Evolutionary conservation across 306 rosid species (phyloP).

Genomic region (Quillaja saponaria): DNA sequence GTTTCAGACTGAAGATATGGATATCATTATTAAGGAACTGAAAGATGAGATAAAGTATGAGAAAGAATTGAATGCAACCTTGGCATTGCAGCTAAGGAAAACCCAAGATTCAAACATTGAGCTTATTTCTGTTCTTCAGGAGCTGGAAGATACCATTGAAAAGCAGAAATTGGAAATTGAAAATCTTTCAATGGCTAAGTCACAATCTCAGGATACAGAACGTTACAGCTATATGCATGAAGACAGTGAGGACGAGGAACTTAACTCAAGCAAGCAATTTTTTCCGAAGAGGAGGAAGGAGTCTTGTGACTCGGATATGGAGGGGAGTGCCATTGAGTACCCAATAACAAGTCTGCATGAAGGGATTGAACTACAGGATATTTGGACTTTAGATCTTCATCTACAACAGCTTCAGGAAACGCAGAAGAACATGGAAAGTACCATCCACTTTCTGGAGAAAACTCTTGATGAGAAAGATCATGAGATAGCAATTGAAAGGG

Average conservation of each 20-base stretch:
- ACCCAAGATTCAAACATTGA: constrained; percentile 88
- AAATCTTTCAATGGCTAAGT: constrained; percentile 47
- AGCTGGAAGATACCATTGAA: constrained; percentile 76
- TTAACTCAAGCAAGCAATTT: constrained; percentile 30
- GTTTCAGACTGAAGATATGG: constrained; percentile 43
- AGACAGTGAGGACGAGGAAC: constrained; percentile 41
- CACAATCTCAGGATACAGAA: constrained; percentile 31
- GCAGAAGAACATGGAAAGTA: constrained; percentile 37
- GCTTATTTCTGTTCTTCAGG: constrained; percentile 86
- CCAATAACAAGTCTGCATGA: constrained; percentile 42
- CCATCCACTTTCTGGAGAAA: constrained; percentile 35
- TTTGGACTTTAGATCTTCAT: constrained; percentile 34
- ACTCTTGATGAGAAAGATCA: constrained; percentile 40
- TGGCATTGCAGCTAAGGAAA: constrained; percentile 72
- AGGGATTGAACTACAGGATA: constrained; percentile 43
- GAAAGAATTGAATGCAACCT: constrained; percentile 66
- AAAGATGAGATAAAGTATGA: constrained; percentile 74
- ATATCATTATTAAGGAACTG: constrained; percentile 48
- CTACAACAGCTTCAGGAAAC: constrained; percentile 38
- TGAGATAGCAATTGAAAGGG: constrained; percentile 31
- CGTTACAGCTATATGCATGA: constrained; percentile 26
- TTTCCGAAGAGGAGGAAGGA: constrained; percentile 32
- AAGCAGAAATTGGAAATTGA: constrained; percentile 67
- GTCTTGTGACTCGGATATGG: constrained; percentile 24
- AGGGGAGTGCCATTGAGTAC: constrained; percentile 30